Base-by-base conservation (phyloP, 208 protist genomes). In the Herpetomonas samuelpessoai region DNA sequence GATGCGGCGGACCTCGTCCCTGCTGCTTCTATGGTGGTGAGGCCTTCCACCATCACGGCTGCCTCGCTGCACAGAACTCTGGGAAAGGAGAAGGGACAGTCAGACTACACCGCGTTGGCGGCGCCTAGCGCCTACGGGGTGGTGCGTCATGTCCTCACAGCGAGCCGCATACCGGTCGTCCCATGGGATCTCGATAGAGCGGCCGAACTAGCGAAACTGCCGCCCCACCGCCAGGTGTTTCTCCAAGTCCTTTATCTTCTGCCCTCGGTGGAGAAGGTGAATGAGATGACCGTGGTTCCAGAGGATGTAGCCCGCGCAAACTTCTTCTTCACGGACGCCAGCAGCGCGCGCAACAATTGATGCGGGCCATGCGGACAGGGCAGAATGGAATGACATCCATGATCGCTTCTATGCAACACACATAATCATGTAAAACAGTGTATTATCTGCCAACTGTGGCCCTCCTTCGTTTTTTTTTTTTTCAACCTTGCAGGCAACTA, bases 221-320 rank as follows among this genome's bases (percentile, higher is more conserved):
- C 75, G 19, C 44, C 21, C 31, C 26, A 30, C 18, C 60, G 60
- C 45, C 81, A 79, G 38, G 64, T 72, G 48, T 68, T 58, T 24
- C 48, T 83, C 48, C 74, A 73, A 55, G 56, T 81, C 0, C 50
- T 87, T 21, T 58, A 69, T 19, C 54, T 76, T 9, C 64, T 87
- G 7, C 76, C 81, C 3, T 76, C 79, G 10, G 52, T 87, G n/a
- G 57, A 53, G 10, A 28, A 61, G 49, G 21, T 87, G 21, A 81
- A 87, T 49, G 73, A 61, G 47, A 59, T 52, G 22, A 0, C 27
- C 3, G 65, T 79, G 21, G 39, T 29, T 2, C 46, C 76, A 0
- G 73, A 65, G 2, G 65, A 87, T 9, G 70, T 87, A 2, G 68
- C 76, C 2, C 70, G 71, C 25, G 80, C 80, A 0, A 29, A 52